Conservation (phyloP, 768 basidiomycete genomes). For the Paxillus ammoniavirescens region DNA sequence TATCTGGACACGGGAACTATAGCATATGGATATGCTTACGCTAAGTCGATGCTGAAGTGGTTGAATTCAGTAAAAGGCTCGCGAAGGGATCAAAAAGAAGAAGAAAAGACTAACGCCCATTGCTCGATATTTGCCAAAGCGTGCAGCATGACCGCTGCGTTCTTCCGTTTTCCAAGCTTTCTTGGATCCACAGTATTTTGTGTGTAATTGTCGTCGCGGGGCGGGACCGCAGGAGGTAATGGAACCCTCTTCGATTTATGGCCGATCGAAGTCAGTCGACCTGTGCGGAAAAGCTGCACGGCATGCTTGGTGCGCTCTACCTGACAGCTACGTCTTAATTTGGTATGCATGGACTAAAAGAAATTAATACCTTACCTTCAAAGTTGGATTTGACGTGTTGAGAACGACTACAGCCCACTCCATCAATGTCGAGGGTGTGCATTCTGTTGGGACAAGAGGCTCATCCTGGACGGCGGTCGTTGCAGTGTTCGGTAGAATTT, state of each 20-base stretch:
- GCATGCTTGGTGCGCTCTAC: constrained; percentile 71
- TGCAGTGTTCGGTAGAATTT: constrained; percentile 14
- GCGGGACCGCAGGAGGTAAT: constrained; percentile 60
- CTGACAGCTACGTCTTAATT: constrained; percentile 28
- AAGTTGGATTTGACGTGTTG: constrained; percentile 65
- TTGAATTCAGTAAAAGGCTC: neutral
- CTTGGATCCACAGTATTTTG: constrained; percentile 57
- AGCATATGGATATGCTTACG: constrained; percentile 41
- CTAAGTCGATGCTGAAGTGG: constrained; percentile 61
- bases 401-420: constrained; percentile 79
- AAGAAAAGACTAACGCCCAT: constrained; percentile 65
- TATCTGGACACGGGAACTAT: neutral
- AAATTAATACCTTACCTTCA: constrained; percentile 46
- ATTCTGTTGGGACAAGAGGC: constrained; percentile 43
- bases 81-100: neutral
- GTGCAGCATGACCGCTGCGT: constrained; percentile 72
- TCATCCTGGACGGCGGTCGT: neutral
- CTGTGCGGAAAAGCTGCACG: constrained; percentile 66
- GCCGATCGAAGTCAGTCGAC: constrained; percentile 65
- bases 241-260: constrained; percentile 50
- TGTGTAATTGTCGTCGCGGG: constrained; percentile 51
- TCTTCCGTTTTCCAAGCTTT: constrained; percentile 60
- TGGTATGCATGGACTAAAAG: neutral
- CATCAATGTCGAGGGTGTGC: constrained; percentile 65
- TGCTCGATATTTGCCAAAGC: constrained; percentile 85